Conservation (phyloP, 345 rosid species). For the Isatis tinctoria region DNA sequence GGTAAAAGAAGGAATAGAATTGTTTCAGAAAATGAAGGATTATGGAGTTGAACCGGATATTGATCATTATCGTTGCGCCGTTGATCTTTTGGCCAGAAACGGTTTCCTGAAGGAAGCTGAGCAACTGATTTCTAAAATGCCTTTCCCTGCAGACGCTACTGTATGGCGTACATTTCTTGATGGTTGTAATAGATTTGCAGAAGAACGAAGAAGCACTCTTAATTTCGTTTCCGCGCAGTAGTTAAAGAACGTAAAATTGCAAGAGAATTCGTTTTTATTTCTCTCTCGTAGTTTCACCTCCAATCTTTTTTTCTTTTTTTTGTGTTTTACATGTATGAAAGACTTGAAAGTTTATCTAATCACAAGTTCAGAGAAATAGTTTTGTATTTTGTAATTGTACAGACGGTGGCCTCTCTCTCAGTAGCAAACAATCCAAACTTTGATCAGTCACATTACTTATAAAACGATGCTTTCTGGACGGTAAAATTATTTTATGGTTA, state of each 20-base stretch:
- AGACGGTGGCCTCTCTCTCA: neutral
- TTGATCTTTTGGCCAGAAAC: slow-evolving; percentile 60
- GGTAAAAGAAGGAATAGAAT: slow-evolving; percentile 64
- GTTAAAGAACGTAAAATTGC: neutral
- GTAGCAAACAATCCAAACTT: slow-evolving; percentile 21
- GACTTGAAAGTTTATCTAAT: neutral
- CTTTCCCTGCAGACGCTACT: slow-evolving; percentile 60
- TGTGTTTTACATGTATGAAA: no score
- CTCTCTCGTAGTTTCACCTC: neutral
- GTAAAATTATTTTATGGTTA: slow-evolving; percentile 1
- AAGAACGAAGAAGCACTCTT: slow-evolving; percentile 18
- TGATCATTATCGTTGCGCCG: slow-evolving; percentile 71
- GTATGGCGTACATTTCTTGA: slow-evolving; percentile 75
- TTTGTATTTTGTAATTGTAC: slow-evolving; percentile 17
- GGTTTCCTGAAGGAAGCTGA: slow-evolving; percentile 70
- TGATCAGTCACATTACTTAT: slow-evolving; percentile 18
- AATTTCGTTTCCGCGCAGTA: neutral
- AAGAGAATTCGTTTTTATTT: neutral
- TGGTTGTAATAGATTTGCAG: slow-evolving; percentile 50
- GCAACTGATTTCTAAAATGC: slow-evolving; percentile 57
- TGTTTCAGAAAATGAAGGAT: slow-evolving; percentile 53
- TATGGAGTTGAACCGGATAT: slow-evolving; percentile 61
- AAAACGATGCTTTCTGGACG: slow-evolving; percentile 22
- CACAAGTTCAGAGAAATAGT: slow-evolving; percentile 12
- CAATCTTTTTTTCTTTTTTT: no score